A percentile compares a stretch with the other conserved stretches of the same genome.
Evolutionary conservation across 2,329 filamentous ascomycete genomes (phyloP).

Genomic region (Fusarium sp.): DNA sequence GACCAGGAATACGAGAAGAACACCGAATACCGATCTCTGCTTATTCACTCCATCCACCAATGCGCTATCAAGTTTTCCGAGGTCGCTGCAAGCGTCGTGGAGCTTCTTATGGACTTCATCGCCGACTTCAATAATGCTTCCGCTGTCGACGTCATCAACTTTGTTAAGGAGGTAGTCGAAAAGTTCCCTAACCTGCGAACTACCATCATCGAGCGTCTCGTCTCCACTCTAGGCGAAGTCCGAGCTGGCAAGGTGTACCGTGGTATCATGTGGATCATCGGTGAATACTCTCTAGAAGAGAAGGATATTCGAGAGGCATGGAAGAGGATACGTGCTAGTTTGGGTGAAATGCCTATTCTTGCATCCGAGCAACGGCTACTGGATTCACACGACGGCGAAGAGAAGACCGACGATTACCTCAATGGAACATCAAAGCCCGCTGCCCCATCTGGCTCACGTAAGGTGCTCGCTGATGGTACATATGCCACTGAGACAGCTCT

Average conservation of each 20-base stretch:
- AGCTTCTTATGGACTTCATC: conserved; percentile 98
- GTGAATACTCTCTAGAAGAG: conserved; percentile 95
- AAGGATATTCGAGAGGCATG: conserved; percentile 95
- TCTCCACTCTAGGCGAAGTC: conserved; percentile 91
- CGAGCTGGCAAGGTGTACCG: conserved; percentile 97
- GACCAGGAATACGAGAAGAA: conserved; percentile 99
- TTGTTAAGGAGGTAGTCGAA: conserved; percentile 98
- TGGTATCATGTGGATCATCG: conserved; percentile 96
- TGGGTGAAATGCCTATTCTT: conserved; percentile 97
- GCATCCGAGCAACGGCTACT: conserved; percentile 93
- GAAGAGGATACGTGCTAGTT: conserved; percentile 92
- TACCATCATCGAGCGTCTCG: conserved; percentile 88
- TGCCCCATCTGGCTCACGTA: conserved; percentile 85
- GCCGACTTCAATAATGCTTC: conserved; percentile 98
- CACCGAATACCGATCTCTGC: conserved; percentile 90
- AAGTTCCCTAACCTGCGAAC: conserved; percentile 92
- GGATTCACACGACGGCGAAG: conserved; percentile 82
- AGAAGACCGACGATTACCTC: conserved; percentile 73
- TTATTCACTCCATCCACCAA: conserved; percentile 97
- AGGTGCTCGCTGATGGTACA: conserved; percentile 94
- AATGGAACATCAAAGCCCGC: conserved; percentile 84
- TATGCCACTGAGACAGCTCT: conserved; percentile 97
- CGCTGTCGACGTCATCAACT: conserved; percentile 96
- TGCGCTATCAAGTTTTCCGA: conserved; percentile 99
- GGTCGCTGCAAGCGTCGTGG: conserved; percentile 95